phyloP scores from a whole-genome alignment of 2,329 filamentous ascomycete genomes.

The Aspergillus awamori region DNA sequence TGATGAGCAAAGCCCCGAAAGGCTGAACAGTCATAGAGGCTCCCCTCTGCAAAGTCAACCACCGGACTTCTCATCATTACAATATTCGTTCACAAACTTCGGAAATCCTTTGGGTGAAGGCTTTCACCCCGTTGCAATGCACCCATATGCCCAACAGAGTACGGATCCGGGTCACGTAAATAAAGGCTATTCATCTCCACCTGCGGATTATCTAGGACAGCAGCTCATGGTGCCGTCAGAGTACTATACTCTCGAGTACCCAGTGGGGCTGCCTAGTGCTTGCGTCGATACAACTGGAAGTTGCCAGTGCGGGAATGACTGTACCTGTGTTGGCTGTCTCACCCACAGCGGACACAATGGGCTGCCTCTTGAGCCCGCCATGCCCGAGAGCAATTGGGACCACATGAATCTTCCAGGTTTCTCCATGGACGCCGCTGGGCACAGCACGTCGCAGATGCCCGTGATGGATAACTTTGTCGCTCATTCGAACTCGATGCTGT shows the following conservation, averaged over 20 bases:
- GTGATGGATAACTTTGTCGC: constrained; percentile 23
- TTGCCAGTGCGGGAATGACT: constrained; percentile 57
- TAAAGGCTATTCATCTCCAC: constrained; percentile 31
- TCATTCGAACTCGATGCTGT: constrained; percentile 28
- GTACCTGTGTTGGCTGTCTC: constrained; percentile 56
- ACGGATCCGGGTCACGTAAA: constrained; percentile 21
- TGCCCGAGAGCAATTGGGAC: constrained; percentile 9
- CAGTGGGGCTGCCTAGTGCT: constrained; percentile 39
- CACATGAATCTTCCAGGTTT: constrained; percentile 1
- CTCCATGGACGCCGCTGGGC: constrained; percentile 1
- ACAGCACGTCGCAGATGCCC: constrained; percentile 22
- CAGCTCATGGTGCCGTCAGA: constrained; percentile 45
- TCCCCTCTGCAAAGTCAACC: constrained; percentile 25
- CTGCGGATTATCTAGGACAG: constrained; percentile 28
- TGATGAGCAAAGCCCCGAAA: constrained; percentile 28
- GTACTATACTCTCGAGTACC: constrained; percentile 48
- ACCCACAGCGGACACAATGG: constrained; percentile 56
- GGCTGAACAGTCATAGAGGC: constrained; percentile 24
- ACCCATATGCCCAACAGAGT: constrained; percentile 26
- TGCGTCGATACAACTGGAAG: constrained; percentile 55
- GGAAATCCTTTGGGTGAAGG: constrained; percentile 19
- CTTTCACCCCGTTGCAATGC: constrained; percentile 20
- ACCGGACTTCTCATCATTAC: constrained; percentile 18
- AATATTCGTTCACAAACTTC: constrained; percentile 25
- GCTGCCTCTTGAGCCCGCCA: constrained; percentile 36